Base-by-base conservation (phyloP, 345 rosid genomes). In the Alliaria petiolata region DNA sequence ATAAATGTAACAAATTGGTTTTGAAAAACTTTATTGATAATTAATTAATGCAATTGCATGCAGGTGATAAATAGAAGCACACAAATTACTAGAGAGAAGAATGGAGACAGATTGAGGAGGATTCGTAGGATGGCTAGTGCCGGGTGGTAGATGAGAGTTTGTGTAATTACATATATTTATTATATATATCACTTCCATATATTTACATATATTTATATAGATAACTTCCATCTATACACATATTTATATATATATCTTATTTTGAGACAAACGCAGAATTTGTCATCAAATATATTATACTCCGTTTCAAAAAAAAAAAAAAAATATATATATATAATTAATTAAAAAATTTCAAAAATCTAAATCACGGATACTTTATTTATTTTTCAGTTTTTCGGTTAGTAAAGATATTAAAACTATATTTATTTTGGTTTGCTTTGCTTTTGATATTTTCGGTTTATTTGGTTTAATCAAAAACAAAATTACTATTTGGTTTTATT, bases 61-160 rank as follows among this genome's bases (percentile, higher is more conserved):
- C 64, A 84, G 90, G 70, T 80, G 49, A 30, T 66, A 72, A 84
- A 74, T 61, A 76, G 83, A 70, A 86, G 74, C 67, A 71, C 50
- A 15, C 25, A 69, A 8, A 76, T 19, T 49, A 72, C 22, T 13
- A 60, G 68, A 43, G 82, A 67, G 58, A 82, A 78, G 83, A 81
- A 72, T 52, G 78, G 67, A 26, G 85, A 82, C 39, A 85, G 81
- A 75, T 3, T 80, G 76, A 84, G 43, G 80, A 65, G 69, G 56
- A 70, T 84, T 35, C 80, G 87, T 74, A 85, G 90, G 86, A 82
- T 85, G 64, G 57, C 30, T 19, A 89, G 96, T 76, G 61, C 81
- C 20, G 77, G 63, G 12, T 89, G 93, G 89, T 87, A 84, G 84
- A 78, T 49, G 62, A 57, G 62, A 57, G 44, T 35, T 11, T 57